These are phyloP conservation scores for Hamamelis virginiana DNA, from an alignment of 164 flowering plant species.

Conservation along the genomic window DNA sequence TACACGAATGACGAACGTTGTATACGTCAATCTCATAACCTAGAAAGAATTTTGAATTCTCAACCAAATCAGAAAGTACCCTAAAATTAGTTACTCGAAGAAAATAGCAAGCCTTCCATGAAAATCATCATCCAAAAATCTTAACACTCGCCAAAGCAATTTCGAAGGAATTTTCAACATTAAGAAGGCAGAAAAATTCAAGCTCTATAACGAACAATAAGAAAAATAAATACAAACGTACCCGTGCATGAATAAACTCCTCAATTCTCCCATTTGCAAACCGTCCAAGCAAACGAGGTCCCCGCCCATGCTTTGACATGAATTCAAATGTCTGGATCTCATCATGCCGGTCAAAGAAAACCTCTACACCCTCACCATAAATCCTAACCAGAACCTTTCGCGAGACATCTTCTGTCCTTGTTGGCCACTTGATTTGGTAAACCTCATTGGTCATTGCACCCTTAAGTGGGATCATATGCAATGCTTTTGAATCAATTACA, in stretches of 20 bases:
- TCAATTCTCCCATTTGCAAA: constrained; percentile 76
- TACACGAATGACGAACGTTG: no score
- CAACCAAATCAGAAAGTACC: no score
- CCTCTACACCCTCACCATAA: constrained; percentile 82
- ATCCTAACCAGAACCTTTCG: constrained; percentile 69
- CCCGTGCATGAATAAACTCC: constrained; percentile 84
- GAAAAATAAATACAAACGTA: constrained; percentile 15
- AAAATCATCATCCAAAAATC: not conserved
- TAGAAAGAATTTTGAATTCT: no score
- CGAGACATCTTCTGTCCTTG: constrained; percentile 31
- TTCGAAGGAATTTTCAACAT: not conserved
- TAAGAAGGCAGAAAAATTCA: not conserved
- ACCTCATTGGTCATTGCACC: constrained; percentile 96
- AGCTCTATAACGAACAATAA: not conserved
- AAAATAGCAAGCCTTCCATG: not conserved
- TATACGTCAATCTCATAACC: no score
- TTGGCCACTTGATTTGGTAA: constrained; percentile 71
- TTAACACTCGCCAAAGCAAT: not conserved
- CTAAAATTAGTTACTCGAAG: no score
- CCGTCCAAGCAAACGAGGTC: constrained; percentile 69
- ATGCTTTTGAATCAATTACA: constrained; percentile 42
- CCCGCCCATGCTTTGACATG: constrained; percentile 77
- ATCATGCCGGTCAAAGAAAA: constrained; percentile 65
- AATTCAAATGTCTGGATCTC: constrained; percentile 78
- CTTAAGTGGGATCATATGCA: constrained; percentile 63